Evolutionary conservation across 352 stramenopile genomes (phyloP).

Genomic region (Pythium insidiosum): DNA sequence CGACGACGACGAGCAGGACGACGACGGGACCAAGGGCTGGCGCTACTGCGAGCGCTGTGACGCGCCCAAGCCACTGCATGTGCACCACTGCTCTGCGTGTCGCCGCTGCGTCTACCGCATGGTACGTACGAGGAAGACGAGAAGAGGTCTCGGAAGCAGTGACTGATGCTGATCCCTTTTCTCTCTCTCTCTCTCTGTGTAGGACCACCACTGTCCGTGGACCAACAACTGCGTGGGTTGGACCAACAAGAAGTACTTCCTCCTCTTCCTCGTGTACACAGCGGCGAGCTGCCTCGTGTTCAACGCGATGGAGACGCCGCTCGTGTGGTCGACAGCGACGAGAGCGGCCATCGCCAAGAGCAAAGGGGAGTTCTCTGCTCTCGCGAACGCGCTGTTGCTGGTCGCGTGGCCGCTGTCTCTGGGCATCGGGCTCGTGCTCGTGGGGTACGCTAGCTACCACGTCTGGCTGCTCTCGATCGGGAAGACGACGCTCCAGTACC

Average conservation of each 20-base stretch:
- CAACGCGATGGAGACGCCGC: slow-evolving; percentile 23
- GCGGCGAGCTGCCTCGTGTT: slow-evolving; percentile 56
- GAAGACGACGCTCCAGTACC: slow-evolving; percentile 73
- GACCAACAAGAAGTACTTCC: slow-evolving; percentile 81
- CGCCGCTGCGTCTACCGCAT: slow-evolving; percentile 71
- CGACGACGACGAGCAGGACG: slow-evolving; percentile 11
- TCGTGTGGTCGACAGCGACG: slow-evolving; percentile 15
- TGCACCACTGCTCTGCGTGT: slow-evolving; percentile 80
- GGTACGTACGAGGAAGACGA: slow-evolving; percentile 10
- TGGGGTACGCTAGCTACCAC: slow-evolving; percentile 71
- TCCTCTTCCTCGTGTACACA: slow-evolving; percentile 78
- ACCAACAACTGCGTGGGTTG: slow-evolving; percentile 80
- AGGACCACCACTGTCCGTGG: slow-evolving; percentile 83
- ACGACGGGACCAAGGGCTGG: slow-evolving; percentile 8
- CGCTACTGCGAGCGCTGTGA: slow-evolving; percentile 81
- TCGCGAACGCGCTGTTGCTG: slow-evolving; percentile 29
- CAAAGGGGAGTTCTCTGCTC: no score
- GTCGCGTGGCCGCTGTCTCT: slow-evolving; percentile 43
- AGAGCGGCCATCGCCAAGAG: slow-evolving; percentile 6
- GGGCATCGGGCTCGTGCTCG: slow-evolving; percentile 40
- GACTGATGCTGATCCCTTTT: no score
- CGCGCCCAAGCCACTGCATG: slow-evolving; percentile 33
- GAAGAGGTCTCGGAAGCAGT: no score
- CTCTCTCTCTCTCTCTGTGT: no score
- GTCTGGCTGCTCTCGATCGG: slow-evolving; percentile 55